Evolutionary conservation across 2,329 filamentous ascomycete species (phyloP).

Genomic region (Paecilomyces sp.): DNA sequence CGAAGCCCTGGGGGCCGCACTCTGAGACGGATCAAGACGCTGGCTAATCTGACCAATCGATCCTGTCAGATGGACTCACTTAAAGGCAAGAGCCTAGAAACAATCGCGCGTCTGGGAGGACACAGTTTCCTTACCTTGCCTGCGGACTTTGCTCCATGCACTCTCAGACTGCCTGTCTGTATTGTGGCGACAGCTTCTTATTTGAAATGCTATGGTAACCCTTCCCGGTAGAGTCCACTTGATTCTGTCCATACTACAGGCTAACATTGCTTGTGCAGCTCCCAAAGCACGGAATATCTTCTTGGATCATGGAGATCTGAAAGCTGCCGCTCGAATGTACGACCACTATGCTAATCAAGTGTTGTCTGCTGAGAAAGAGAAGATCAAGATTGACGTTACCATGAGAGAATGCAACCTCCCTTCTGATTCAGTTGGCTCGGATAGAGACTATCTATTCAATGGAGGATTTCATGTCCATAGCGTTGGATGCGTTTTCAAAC

Average conservation of each 20-base stretch:
- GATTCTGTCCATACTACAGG: background rate
- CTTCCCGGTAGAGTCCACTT: background rate
- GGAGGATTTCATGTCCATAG: conserved; percentile 18
- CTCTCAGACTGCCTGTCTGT: conserved; percentile 34
- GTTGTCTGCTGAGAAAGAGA: conserved; percentile 26
- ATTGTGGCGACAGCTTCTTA: conserved; percentile 35
- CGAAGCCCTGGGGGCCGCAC: conserved; percentile 11
- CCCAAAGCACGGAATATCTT: conserved; percentile 26
- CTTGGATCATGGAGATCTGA: conserved; percentile 25
- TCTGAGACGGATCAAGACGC: conserved; percentile 33
- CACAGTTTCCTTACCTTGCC: conserved; percentile 32
- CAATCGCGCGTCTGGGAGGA: conserved; percentile 37
- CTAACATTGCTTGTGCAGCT: conserved; percentile 11
- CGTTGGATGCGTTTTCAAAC: conserved; percentile 28
- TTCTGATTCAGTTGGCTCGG: conserved; percentile 10
- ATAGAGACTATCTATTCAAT: conserved; percentile 7
- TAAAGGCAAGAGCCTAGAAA: conserved; percentile 30
- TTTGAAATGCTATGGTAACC: conserved; percentile 28
- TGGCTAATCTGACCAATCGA: conserved; percentile 23
- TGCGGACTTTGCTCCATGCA: conserved; percentile 27
- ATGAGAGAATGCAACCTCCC: conserved; percentile 27
- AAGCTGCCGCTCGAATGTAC: conserved; percentile 28
- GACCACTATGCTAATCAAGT: conserved; percentile 34
- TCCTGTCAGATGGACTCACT: conserved; percentile 24
- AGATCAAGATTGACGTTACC: conserved; percentile 25